Percentiles rank a stretch among this genome's conserved stretches.
These are phyloP conservation scores for Taxillus chinensis DNA, from an alignment of 164 flowering plant genomes.

Conservation along the genomic window DNA sequence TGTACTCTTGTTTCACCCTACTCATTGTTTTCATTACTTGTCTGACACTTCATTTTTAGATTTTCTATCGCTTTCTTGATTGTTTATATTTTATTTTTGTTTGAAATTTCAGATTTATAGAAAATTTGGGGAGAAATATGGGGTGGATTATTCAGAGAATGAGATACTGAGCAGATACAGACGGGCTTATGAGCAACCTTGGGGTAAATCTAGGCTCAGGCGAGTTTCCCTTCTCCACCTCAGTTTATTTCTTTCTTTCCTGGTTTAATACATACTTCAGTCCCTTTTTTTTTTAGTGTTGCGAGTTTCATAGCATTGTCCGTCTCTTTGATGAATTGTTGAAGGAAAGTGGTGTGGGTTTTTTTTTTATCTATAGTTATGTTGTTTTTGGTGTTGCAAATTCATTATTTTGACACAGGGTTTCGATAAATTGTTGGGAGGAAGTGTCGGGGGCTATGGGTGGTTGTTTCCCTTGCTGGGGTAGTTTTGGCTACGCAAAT, in stretches of 20 bases:
- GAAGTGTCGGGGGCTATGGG: no score
- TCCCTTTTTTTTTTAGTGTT: neutral
- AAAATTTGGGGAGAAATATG: slow-evolving; percentile 88
- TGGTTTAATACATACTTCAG: neutral
- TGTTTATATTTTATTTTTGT: neutral
- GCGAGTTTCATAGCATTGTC: neutral
- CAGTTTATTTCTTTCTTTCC: neutral
- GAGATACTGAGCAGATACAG: slow-evolving; percentile 81
- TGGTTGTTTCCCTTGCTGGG: no score
- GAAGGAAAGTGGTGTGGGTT: no score
- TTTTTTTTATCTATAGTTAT: no score
- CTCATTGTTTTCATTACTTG: no score
- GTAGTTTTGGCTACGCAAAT: no score
- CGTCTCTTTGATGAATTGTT: no score
- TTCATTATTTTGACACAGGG: no score
- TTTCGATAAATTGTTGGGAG: no score
- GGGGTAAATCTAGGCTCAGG: slow-evolving; percentile 94
- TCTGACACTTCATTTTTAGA: no score
- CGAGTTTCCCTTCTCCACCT: slow-evolving; percentile 6
- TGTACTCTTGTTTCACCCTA: no score
- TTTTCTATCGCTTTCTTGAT: neutral
- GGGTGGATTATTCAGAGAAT: slow-evolving; percentile 68
- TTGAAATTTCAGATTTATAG: slow-evolving; percentile 55
- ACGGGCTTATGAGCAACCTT: slow-evolving; percentile 88
- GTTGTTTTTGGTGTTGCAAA: no score